These are phyloP conservation scores for Boletus sensibilis DNA, from an alignment of 768 basidiomycete species.

Conservation along the genomic window DNA sequence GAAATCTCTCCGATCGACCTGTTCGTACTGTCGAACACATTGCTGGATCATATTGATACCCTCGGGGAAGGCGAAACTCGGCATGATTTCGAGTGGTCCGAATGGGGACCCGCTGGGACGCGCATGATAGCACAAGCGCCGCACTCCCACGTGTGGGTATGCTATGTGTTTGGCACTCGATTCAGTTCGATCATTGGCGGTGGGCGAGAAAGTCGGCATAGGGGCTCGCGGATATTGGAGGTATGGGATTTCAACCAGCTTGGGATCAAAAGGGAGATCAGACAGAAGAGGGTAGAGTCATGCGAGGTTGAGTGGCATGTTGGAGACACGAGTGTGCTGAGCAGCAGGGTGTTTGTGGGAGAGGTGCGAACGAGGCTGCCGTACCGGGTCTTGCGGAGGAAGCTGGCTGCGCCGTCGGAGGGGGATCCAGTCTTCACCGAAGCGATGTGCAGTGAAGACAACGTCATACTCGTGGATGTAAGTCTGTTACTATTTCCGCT, in stretches of 20 bases:
- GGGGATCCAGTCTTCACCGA: constrained; percentile 18
- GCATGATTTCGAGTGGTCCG: constrained; percentile 42
- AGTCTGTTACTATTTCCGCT: constrained; percentile 1
- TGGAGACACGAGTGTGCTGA: constrained; percentile 27
- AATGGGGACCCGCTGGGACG: constrained; percentile 51
- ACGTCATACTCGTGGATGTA: constrained; percentile 51
- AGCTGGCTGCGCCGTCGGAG: constrained; percentile 12
- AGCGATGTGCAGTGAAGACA: constrained; percentile 59
- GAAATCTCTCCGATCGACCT: constrained; percentile 37
- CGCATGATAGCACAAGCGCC: constrained; percentile 41
- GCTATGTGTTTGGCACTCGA: constrained; percentile 53
- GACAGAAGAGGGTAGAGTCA: constrained; percentile 1
- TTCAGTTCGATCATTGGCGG: constrained; percentile 34
- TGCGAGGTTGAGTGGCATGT: constrained; percentile 23
- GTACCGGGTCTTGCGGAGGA: constrained; percentile 38
- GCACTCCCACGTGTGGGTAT: constrained; percentile 52
- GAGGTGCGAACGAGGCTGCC: constrained; percentile 47
- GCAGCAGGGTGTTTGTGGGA: constrained; percentile 38
- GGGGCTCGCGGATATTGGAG: constrained; percentile 28
- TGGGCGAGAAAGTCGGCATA: constrained; percentile 9
- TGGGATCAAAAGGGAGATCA: constrained; percentile 32
- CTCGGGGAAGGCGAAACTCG: constrained; percentile 14
- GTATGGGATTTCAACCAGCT: constrained; percentile 55
- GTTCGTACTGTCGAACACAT: constrained; percentile 42
- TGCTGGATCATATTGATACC: constrained; percentile 29